Evolutionary conservation across 371 early-diverging fungal species (phyloP).

Genomic region (Apophysomyces sp.): DNA sequence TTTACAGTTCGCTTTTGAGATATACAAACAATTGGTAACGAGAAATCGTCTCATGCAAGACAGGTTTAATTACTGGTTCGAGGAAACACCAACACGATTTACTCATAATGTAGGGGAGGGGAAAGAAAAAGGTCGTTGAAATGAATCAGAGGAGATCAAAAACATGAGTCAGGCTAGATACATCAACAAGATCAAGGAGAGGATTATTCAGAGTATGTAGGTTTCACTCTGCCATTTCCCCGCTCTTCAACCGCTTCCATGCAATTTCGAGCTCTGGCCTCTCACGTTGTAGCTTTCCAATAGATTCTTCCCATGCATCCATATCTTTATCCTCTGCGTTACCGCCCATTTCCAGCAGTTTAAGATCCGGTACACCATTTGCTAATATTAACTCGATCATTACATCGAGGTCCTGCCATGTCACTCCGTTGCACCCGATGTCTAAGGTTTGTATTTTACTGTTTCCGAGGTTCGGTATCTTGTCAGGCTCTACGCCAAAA

Average conservation of each 20-base stretch:
- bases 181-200: neutral
- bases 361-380: slow-evolving; percentile 44
- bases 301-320: slow-evolving; percentile 46
- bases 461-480: slow-evolving; percentile 25
- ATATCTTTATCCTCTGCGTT: slow-evolving; percentile 48
- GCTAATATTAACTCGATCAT: slow-evolving; percentile 45
- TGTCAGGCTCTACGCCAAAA: slow-evolving; percentile 37
- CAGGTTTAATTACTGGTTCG: no score
- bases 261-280: slow-evolving; percentile 34
- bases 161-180: neutral
- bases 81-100: no score
- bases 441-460: slow-evolving; percentile 44
- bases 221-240: neutral
- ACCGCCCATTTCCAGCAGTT: slow-evolving; percentile 59
- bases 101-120: no score
- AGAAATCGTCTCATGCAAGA: neutral
- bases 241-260: slow-evolving; percentile 23
- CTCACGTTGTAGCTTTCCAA: slow-evolving; percentile 29
- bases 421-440: slow-evolving; percentile 55
- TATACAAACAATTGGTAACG: no score
- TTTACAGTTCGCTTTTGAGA: no score
- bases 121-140: neutral
- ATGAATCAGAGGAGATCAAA: neutral
- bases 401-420: slow-evolving; percentile 43
- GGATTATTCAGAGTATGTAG: neutral